These are phyloP conservation scores for Trichoderma gracile DNA, from an alignment of 2,329 filamentous ascomycete species.

Conservation along the genomic window DNA sequence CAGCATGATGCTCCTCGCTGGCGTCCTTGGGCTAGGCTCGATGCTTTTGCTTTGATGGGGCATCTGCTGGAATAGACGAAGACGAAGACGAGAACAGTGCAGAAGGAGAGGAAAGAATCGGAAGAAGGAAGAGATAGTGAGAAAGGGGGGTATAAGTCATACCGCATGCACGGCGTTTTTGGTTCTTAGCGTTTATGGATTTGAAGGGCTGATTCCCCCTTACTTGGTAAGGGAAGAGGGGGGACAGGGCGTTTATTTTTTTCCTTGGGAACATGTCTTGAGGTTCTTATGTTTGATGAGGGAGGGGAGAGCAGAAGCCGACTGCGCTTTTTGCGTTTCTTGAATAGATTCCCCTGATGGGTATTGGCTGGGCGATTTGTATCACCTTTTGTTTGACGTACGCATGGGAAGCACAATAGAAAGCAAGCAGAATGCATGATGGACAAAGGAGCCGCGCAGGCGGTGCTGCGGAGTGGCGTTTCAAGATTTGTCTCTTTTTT, in stretches of 20 bases:
- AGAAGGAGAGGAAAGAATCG: too few relatives aligned
- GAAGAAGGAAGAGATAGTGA: neutral
- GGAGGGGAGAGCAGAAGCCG: too few relatives aligned
- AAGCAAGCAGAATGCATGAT: neutral
- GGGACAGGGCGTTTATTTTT: conserved; percentile 17
- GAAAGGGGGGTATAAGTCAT: neutral
- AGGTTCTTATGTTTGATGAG: neutral
- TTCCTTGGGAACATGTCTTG: neutral
- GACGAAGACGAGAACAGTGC: too few relatives aligned
- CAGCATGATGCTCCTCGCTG: conserved; percentile 26
- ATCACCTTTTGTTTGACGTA: too few relatives aligned
- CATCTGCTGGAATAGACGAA: neutral
- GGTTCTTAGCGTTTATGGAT: conserved; percentile 3
- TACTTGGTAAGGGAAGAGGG: neutral
- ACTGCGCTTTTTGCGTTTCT: neutral
- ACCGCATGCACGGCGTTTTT: conserved; percentile 19
- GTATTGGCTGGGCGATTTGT: neutral
- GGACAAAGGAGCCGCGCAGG: neutral
- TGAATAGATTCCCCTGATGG: conserved; percentile 5
- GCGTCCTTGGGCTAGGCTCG: conserved; percentile 10
- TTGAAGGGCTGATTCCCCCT: conserved; percentile 9
- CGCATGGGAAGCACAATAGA: neutral
- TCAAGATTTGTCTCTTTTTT: too few relatives aligned
- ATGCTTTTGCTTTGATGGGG: conserved; percentile 13
- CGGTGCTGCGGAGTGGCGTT: neutral